Percentiles rank a stretch among this genome's conserved stretches.
Evolutionary conservation across 2,329 filamentous ascomycete species (phyloP).

Genomic region (Aspergillus flavus): DNA sequence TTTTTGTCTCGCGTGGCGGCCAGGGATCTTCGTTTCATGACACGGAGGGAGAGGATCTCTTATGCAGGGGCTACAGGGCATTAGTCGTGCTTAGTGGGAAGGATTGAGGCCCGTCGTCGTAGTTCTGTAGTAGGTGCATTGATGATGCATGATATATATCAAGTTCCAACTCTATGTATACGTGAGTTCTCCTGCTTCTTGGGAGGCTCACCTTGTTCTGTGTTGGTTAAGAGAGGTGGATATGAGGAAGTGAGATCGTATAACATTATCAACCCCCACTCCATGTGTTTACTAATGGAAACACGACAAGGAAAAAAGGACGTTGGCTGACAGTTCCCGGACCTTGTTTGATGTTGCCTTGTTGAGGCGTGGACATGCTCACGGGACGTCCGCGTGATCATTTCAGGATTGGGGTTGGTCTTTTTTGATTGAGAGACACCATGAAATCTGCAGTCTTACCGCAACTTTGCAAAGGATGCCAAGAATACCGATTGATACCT

Average conservation of each 20-base stretch:
- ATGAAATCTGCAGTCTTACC: slow-evolving; percentile 3
- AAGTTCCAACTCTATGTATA: background rate
- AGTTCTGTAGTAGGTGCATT: background rate
- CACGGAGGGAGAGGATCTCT: slow-evolving; percentile 1
- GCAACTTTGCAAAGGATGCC: slow-evolving; percentile 6
- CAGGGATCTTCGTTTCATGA: slow-evolving; percentile 26
- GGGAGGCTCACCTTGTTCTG: background rate
- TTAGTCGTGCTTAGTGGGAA: background rate
- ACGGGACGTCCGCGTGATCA: background rate
- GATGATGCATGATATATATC: background rate
- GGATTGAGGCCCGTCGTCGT: background rate
- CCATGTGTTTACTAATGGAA: background rate
- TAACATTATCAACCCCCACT: background rate
- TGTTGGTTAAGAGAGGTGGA: background rate
- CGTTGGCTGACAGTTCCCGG: no score
- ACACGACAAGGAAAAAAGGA: background rate
- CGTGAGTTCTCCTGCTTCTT: no score
- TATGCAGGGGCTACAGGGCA: slow-evolving; percentile 1
- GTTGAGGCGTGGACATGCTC: no score
- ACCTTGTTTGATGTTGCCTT: background rate
- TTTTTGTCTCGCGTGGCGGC: slow-evolving; percentile 29
- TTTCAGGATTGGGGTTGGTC: background rate
- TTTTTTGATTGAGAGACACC: background rate
- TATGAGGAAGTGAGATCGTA: background rate
- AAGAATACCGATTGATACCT: background rate